phyloP scores from a whole-genome alignment of 192 early-diverging fungal genomes.

The Chytriomyces sp. region DNA sequence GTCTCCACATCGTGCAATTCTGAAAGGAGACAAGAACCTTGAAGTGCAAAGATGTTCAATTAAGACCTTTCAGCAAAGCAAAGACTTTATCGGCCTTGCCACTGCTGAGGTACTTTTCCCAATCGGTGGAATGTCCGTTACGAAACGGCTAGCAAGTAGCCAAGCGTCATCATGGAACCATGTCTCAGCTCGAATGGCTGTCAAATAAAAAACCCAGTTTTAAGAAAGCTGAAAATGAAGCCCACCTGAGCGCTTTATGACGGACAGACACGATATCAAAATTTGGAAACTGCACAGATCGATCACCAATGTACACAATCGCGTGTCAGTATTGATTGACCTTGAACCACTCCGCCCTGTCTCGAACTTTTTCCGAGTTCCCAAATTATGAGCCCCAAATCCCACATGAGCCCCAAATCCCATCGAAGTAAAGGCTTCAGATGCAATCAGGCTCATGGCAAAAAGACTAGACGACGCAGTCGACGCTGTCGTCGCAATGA shows the following conservation, averaged over 20 bases:
- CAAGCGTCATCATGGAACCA: slow-evolving; percentile 69
- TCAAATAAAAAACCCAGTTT: not conserved
- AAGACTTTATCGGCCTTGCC: slow-evolving; percentile 27
- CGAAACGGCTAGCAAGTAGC: slow-evolving; percentile 63
- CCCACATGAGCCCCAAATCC: slow-evolving; percentile 16
- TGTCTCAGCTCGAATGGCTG: slow-evolving; percentile 60
- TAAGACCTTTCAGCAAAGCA: slow-evolving; percentile 45
- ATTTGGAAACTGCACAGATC: slow-evolving; percentile 36
- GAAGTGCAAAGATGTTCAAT: slow-evolving; percentile 53
- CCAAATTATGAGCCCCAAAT: slow-evolving; percentile 37
- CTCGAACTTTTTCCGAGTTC: slow-evolving; percentile 33
- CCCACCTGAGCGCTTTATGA: slow-evolving; percentile 46
- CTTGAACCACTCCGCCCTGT: slow-evolving; percentile 50
- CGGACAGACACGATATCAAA: slow-evolving; percentile 44
- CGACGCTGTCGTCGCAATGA: slow-evolving; percentile 49
- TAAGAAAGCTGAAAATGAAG: no score
- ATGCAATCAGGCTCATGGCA: slow-evolving; percentile 39
- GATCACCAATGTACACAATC: slow-evolving; percentile 44
- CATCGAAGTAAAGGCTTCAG: slow-evolving; percentile 47
- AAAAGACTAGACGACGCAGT: slow-evolving; percentile 46
- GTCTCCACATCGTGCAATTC: slow-evolving; percentile 68
- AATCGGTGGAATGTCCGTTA: slow-evolving; percentile 55
- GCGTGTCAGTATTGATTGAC: slow-evolving; percentile 66
- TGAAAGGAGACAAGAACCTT: slow-evolving; percentile 66
- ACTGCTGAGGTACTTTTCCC: slow-evolving; percentile 41